A percentile compares a stretch with the other conserved stretches of the same genome.
Evolutionary conservation across 169 alveolate genomes (phyloP).

Genomic region (Perkinsus olseni): DNA sequence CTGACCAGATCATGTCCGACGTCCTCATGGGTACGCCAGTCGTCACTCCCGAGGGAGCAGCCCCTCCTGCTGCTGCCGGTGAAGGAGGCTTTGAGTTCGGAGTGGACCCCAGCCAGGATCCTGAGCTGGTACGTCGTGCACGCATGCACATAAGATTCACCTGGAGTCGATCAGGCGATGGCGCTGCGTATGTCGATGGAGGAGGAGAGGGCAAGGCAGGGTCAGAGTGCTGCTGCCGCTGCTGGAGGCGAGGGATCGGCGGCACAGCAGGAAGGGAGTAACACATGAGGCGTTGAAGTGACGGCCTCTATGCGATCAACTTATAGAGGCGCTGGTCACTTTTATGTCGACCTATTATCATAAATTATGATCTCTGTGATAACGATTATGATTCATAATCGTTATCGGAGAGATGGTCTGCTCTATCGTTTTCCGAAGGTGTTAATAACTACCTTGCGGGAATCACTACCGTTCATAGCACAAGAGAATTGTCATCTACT

Average conservation of each 20-base stretch:
- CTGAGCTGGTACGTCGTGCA: conserved; percentile 41
- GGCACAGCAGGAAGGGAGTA: neutral
- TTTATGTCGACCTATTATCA: no score
- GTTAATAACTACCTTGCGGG: no score
- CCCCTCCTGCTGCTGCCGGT: conserved; percentile 22
- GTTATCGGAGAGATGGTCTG: no score
- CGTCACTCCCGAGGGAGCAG: conserved; percentile 32
- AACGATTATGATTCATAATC: no score
- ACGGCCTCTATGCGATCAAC: no score
- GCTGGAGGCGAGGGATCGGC: no score
- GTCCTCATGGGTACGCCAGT: conserved; percentile 54
- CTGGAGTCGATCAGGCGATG: conserved; percentile 31
- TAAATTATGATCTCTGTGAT: no score
- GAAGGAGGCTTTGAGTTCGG: conserved; percentile 49
- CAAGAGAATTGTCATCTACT: no score
- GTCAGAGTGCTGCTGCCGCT: neutral
- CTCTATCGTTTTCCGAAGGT: no score
- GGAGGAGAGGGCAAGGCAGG: conserved; percentile 3
- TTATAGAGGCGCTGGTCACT: no score
- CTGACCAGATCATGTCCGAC: conserved; percentile 28
- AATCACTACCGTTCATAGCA: no score
- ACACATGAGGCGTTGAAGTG: neutral
- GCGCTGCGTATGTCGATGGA: conserved; percentile 53
- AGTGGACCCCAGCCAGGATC: conserved; percentile 69
- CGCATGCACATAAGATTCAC: neutral